These are phyloP conservation scores for Pleurotus platypus DNA, from an alignment of 768 basidiomycete species.

Conservation along the genomic window DNA sequence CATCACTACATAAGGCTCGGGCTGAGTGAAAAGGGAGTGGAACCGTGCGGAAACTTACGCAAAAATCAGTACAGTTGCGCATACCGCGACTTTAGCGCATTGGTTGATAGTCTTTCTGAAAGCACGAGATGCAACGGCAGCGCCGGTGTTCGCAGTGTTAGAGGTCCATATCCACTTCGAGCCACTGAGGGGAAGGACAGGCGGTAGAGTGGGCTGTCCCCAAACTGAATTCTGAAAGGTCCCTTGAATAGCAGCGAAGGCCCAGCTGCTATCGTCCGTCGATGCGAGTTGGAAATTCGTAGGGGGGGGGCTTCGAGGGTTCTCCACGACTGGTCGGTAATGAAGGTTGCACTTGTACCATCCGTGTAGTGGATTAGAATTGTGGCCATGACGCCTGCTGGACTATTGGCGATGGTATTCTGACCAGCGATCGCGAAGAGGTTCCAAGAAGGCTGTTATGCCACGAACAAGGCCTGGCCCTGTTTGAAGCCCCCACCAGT, in stretches of 20 bases:
- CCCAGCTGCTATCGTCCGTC: not conserved
- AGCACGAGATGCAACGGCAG: not conserved
- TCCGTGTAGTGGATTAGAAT: not conserved
- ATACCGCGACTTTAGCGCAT: not conserved
- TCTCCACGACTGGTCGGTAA: conserved; percentile 4
- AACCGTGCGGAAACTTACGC: not conserved
- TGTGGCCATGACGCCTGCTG: not conserved
- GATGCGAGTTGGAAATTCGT: not conserved
- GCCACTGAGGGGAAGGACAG: not conserved
- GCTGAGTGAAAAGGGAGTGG: not conserved
- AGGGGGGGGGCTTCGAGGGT: not conserved
- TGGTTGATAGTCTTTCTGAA: not conserved
- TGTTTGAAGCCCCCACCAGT: not conserved
- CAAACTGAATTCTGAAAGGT: not conserved
- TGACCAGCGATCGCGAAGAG: not conserved
- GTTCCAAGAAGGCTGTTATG: not conserved
- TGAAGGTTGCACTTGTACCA: not conserved
- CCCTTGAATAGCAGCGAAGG: not conserved
- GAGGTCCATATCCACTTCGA: conserved; percentile 6
- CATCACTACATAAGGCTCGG: not conserved
- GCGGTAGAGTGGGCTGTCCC: not conserved
- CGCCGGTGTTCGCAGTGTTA: not conserved
- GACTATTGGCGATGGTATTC: not conserved
- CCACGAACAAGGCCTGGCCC: not conserved
- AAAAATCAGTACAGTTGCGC: not conserved